A percentile compares a stretch with the other conserved stretches of the same genome.
These are phyloP conservation scores for Venustampulla echinocandica DNA, from an alignment of 495 filamentous ascomycete species.

Conservation along the genomic window DNA sequence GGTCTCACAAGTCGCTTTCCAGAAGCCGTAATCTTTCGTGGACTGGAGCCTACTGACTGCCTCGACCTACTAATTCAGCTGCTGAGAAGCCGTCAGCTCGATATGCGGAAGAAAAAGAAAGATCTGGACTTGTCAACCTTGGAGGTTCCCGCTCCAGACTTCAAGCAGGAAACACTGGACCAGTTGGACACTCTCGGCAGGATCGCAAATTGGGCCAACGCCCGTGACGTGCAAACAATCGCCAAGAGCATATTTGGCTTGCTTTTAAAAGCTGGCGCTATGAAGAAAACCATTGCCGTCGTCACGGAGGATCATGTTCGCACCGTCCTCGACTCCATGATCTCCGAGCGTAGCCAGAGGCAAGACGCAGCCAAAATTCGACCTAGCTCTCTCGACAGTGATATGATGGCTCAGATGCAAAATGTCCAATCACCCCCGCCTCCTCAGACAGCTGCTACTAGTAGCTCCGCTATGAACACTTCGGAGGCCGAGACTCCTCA, in stretches of 20 bases:
- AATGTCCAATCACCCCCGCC: constrained; percentile 5
- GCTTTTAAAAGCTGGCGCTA: neutral
- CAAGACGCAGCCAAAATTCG: neutral
- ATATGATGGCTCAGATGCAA: constrained; percentile 2
- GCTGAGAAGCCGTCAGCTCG: neutral
- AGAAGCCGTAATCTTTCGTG: constrained; percentile 43
- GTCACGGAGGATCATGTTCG: constrained; percentile 1
- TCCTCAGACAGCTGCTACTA: neutral
- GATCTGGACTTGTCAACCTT: constrained; percentile 1
- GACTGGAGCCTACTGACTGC: constrained; percentile 36
- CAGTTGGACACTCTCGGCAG: constrained; percentile 20
- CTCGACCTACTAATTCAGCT: constrained; percentile 33
- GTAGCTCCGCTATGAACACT: neutral
- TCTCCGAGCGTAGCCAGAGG: constrained; percentile 7
- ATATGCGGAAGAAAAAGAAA: constrained; percentile 4
- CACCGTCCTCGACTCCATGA: constrained; percentile 7
- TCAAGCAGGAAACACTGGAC: constrained; percentile 11
- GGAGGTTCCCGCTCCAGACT: constrained; percentile 3
- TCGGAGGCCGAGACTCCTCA: neutral
- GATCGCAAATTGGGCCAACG: constrained; percentile 34
- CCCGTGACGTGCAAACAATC: constrained; percentile 35
- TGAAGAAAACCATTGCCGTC: constrained; percentile 6
- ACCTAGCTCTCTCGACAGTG: constrained; percentile 7
- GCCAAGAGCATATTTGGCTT: constrained; percentile 24
- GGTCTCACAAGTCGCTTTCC: constrained; percentile 55